phyloP scores from a whole-genome alignment of 495 filamentous ascomycete genomes.

The Hypomontagnella submonticulosa region DNA sequence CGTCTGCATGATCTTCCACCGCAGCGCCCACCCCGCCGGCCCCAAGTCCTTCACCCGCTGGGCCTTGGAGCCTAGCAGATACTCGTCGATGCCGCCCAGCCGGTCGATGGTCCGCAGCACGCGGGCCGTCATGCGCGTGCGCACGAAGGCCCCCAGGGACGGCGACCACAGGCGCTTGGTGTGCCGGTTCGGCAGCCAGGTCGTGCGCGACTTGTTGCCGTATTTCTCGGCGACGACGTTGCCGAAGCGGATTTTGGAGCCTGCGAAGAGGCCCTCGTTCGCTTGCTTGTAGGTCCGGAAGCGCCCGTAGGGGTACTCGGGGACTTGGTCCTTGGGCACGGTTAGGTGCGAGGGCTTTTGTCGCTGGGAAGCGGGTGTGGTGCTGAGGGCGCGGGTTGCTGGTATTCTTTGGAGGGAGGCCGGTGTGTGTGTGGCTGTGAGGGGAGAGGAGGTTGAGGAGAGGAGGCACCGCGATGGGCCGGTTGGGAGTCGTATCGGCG shows the following conservation, averaged over 20 bases:
- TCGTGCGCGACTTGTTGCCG: constrained; percentile 83
- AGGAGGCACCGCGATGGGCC: constrained; percentile 33
- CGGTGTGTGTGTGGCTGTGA: constrained; percentile 15
- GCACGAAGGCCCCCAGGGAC: constrained; percentile 70
- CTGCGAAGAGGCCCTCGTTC: constrained; percentile 87
- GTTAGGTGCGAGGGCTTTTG: constrained; percentile 47
- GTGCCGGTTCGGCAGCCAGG: constrained; percentile 90
- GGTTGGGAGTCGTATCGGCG: constrained; percentile 24
- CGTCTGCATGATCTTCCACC: constrained; percentile 87
- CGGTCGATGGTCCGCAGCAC: constrained; percentile 89
- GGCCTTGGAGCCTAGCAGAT: constrained; percentile 79
- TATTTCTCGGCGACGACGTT: constrained; percentile 85
- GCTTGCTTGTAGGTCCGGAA: constrained; percentile 83
- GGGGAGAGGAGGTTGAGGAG: constrained; percentile 20
- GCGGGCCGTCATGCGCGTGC: constrained; percentile 77
- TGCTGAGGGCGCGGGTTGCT: constrained; percentile 31
- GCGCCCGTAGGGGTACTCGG: constrained; percentile 88
- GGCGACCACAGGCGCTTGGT: constrained; percentile 78
- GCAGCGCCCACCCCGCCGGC: constrained; percentile 83
- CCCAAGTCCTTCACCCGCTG: constrained; percentile 84
- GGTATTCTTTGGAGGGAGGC: constrained; percentile 32
- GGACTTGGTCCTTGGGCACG: constrained; percentile 58
- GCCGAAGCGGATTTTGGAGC: constrained; percentile 82
- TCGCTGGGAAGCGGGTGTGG: constrained; percentile 35
- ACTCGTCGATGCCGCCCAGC: constrained; percentile 87